phyloP scores from a whole-genome alignment of 495 filamentous ascomycete genomes.

The Trichocladium uniseriatum region DNA sequence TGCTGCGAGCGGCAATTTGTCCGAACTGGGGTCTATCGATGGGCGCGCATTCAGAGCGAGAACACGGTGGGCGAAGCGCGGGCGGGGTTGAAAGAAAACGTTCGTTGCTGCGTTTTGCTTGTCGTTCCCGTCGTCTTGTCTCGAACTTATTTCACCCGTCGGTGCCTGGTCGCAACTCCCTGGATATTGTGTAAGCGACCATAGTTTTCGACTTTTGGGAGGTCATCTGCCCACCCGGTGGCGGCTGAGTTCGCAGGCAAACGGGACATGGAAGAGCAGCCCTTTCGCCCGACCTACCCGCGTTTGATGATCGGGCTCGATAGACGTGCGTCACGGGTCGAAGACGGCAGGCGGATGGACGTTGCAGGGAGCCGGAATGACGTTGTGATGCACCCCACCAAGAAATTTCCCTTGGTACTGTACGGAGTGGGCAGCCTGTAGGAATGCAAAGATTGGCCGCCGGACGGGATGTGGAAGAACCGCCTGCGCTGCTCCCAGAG shows the following conservation, averaged over 20 bases:
- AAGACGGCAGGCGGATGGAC: neutral
- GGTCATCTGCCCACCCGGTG: slow-evolving; percentile 6
- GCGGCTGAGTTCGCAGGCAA: neutral
- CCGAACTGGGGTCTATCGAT: neutral
- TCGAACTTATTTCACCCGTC: neutral
- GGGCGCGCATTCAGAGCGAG: neutral
- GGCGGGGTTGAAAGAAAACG: neutral
- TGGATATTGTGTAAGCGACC: neutral
- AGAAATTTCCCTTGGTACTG: too few relatives aligned
- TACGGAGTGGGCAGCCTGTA: too few relatives aligned
- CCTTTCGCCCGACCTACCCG: neutral
- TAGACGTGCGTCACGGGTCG: neutral
- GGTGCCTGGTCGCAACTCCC: neutral
- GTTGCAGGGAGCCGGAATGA: neutral
- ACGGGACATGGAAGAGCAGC: neutral
- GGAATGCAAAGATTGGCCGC: too few relatives aligned
- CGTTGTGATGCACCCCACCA: neutral
- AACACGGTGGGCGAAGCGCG: neutral
- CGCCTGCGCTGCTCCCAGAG: too few relatives aligned
- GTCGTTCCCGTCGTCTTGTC: neutral
- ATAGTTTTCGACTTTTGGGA: neutral
- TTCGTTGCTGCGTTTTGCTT: neutral
- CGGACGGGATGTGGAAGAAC: too few relatives aligned
- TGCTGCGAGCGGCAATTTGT: slow-evolving; percentile 4
- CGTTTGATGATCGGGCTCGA: too few relatives aligned